A percentile compares a stretch with the other conserved stretches of the same genome.
phyloP scores from a whole-genome alignment of 2,329 filamentous ascomycete genomes.

The Ophiostoma novo-ulmi region DNA sequence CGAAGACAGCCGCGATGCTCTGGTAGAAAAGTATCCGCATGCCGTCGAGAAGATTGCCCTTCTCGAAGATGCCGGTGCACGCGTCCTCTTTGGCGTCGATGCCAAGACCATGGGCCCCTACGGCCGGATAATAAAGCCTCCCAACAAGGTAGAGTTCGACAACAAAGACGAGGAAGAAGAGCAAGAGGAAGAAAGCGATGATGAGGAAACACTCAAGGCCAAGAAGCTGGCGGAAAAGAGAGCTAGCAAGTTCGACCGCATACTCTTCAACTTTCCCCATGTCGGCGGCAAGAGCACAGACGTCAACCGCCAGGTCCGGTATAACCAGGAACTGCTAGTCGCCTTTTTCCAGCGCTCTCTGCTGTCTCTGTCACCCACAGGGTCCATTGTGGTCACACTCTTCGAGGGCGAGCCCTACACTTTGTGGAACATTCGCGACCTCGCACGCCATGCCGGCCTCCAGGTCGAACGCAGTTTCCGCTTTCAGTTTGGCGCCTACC shows the following conservation, averaged over 20 bases:
- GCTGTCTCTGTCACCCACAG: conserved; percentile 49
- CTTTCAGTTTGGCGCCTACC: conserved; percentile 64
- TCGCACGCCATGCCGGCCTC: conserved; percentile 72
- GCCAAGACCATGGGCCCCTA: conserved; percentile 57
- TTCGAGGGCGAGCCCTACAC: conserved; percentile 95
- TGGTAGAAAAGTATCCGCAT: conserved; percentile 71
- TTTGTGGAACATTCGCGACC: conserved; percentile 87
- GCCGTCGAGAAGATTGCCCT: conserved; percentile 51
- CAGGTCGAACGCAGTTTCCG: conserved; percentile 64
- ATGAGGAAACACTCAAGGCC: neutral
- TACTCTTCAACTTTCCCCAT: conserved; percentile 97
- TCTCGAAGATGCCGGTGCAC: conserved; percentile 34
- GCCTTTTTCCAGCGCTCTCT: conserved; percentile 58
- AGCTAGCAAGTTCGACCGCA: conserved; percentile 57
- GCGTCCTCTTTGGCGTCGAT: conserved; percentile 60
- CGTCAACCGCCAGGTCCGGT: conserved; percentile 87
- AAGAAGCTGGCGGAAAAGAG: neutral
- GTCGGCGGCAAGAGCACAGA: conserved; percentile 88
- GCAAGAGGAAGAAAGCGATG: conserved; percentile 27
- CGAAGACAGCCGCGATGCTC: conserved; percentile 52
- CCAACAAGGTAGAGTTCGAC: conserved; percentile 3
- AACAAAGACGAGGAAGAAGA: neutral
- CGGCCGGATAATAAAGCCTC: conserved; percentile 26
- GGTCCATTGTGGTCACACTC: conserved; percentile 71
- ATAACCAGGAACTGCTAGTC: conserved; percentile 77